Base-by-base conservation (phyloP, 1,139 yeast species). In the Debaryomyces nepalensis region DNA sequence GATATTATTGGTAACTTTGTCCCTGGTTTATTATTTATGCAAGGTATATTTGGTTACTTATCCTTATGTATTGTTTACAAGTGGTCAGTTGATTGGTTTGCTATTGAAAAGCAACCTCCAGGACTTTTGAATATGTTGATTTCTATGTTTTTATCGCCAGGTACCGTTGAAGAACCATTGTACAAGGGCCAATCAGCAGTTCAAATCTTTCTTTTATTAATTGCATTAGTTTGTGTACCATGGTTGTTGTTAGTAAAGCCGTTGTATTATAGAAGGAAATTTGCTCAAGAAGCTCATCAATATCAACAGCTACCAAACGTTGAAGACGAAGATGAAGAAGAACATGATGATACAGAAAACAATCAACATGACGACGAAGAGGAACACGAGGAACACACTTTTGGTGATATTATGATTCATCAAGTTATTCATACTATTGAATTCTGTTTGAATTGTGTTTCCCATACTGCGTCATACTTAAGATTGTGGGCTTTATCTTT, bases 21-120 rank as follows among this genome's bases (percentile, higher is more conserved):
- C 43, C 95, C 95, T 10, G 91, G 95, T 27, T 70, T 86, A 44
- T 68, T 86, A 43, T 87, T 87, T 64, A 84, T 87, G 93, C 91
- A 84, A 61, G 84, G 88, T 40, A 86, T 87, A 42, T 86, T 87
- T 59, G 95, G 95, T 18, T 86, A 87, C 57, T 70, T 87, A 46
- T 77, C 90, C 0, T 64, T 84, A 45, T 77, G 86, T 51, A 86
- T 87, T 48, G 77, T 87, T 37, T 85, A 82, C 71, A 87, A 87
- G 62, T 87, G 95, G 95, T 70, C 82, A 16, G 78, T 82, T 45
- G 83, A 86, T 61, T 87, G 95, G 95, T 71, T 76, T 46, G 81
- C 75, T n/a, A 74, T 81, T 42, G 77, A 68, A 2, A 69, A 77
- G 56, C 88, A 85, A 43, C 91, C 95, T 5, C 95, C 95, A 32